phyloP scores from a whole-genome alignment of 306 rosid genomes.

The Hippophae rhamnoides region DNA sequence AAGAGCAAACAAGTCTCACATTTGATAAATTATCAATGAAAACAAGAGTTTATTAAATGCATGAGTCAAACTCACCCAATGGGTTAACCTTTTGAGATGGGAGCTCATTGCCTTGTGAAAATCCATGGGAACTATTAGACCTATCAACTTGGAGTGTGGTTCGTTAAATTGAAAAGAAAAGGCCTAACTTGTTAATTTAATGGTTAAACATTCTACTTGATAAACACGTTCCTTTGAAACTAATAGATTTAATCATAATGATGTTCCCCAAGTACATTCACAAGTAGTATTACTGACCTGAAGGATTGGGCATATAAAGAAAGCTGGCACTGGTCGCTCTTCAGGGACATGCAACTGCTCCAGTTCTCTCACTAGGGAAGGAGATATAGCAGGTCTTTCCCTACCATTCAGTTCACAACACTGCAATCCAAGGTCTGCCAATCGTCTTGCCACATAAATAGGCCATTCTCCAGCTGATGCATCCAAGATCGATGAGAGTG shows the following conservation, averaged over 20 bases:
- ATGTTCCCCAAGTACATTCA: neutral
- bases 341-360: conserved; percentile 56
- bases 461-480: conserved; percentile 82
- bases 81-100: neutral
- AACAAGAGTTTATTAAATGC: no score
- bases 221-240: no score
- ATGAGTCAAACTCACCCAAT: no score
- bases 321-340: conserved; percentile 68
- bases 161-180: no score
- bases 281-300: conserved; percentile 35
- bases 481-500: conserved; percentile 51
- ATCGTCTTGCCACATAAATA: conserved; percentile 30
- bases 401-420: conserved; percentile 59
- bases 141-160: no score
- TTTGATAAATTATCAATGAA: neutral
- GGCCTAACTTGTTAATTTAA: neutral
- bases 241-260: no score
- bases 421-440: conserved; percentile 66
- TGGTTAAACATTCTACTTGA: no score
- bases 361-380: conserved; percentile 67
- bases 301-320: conserved; percentile 78
- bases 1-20: no score
- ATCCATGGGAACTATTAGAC: neutral
- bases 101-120: neutral
- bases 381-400: conserved; percentile 66